phyloP scores from a whole-genome alignment of 148 eudicot genomes.

The Diospyros kaki region DNA sequence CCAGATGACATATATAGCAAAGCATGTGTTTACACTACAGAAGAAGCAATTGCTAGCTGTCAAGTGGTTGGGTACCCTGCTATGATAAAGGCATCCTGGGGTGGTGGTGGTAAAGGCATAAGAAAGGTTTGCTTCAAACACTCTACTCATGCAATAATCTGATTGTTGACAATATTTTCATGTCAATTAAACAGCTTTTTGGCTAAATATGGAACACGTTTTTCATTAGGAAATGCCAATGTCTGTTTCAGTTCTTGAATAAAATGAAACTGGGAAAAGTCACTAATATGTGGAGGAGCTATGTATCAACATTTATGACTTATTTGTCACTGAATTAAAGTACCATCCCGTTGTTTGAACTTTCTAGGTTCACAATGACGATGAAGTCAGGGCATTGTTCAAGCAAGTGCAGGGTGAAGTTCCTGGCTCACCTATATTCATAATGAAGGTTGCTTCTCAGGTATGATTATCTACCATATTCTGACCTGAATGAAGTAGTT shows the following conservation, averaged over 20 bases:
- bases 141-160: not conserved
- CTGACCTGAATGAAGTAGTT: not conserved
- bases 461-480: constrained; percentile 33
- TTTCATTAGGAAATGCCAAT: not conserved
- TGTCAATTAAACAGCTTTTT: not conserved
- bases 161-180: not conserved
- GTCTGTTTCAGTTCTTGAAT: not conserved
- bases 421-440: constrained; percentile 88
- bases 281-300: not conserved
- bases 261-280: not conserved
- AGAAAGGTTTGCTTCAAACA: constrained; percentile 68
- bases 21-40: constrained; percentile 89
- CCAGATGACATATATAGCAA: constrained; percentile 79
- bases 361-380: constrained; percentile 81
- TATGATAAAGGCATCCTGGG: constrained; percentile 99
- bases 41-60: constrained; percentile 95
- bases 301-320: not conserved
- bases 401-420: constrained; percentile 98
- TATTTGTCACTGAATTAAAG: not conserved
- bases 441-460: constrained; percentile 93
- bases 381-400: constrained; percentile 82
- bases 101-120: constrained; percentile 99
- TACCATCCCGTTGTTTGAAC: constrained; percentile 8
- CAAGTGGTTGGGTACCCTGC: constrained; percentile 97
- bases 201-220: not conserved